Percentiles rank a stretch among this genome's conserved stretches.
These are phyloP conservation scores for Saccharomyces pastorianus DNA, from an alignment of 1,139 yeast species.

Conservation along the genomic window DNA sequence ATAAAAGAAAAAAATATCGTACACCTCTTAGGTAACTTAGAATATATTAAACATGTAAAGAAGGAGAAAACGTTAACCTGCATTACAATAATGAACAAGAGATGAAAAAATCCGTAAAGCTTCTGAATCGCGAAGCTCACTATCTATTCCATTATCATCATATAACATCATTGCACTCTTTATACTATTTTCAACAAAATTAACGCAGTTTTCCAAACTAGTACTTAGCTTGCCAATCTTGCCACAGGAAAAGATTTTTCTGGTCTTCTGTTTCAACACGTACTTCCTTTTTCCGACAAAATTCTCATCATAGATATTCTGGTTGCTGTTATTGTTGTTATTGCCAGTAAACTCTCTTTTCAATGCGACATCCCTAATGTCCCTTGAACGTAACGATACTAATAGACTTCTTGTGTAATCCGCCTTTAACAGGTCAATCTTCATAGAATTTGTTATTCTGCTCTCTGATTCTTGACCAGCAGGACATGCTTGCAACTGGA, in stretches of 20 bases:
- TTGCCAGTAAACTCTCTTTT: constrained; percentile 11
- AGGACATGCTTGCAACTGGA: constrained; percentile 35
- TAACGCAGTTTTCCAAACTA: constrained; percentile 18
- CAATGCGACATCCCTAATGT: constrained; percentile 47
- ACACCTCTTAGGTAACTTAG: neutral
- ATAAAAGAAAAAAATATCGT: neutral
- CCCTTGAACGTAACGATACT: constrained; percentile 49
- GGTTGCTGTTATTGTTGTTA: neutral
- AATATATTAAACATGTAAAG: neutral
- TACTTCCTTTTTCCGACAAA: neutral
- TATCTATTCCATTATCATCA: constrained; percentile 14
- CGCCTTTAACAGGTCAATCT: constrained; percentile 39
- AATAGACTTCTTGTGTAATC: constrained; percentile 27
- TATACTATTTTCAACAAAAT: constrained; percentile 18
- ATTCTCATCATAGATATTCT: constrained; percentile 8
- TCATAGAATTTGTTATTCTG: constrained; percentile 48
- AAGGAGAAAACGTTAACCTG: neutral
- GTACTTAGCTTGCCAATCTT: constrained; percentile 21
- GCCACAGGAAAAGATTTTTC: constrained; percentile 26
- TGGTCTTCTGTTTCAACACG: constrained; percentile 21
- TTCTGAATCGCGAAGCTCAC: constrained; percentile 9
- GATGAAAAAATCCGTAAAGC: constrained; percentile 14
- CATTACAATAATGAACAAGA: constrained; percentile 9
- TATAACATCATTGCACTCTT: constrained; percentile 19
- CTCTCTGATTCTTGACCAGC: constrained; percentile 44